Base-by-base conservation (phyloP, 2,329 filamentous ascomycete genomes). In the Talaromyces sp. region DNA sequence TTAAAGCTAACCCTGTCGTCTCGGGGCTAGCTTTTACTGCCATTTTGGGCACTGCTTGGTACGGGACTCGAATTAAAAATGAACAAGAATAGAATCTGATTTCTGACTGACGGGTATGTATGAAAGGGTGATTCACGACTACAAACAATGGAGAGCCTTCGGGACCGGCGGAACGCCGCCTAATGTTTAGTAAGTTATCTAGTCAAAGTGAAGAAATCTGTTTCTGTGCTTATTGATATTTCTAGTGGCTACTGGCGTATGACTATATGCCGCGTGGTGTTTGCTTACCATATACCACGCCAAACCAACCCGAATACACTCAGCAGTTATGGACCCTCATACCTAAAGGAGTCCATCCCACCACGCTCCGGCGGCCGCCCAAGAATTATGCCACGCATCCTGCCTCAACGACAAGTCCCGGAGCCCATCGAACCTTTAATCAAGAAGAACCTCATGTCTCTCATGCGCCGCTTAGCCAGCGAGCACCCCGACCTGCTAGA, bases 171-270 rank as follows among this genome's bases (percentile, higher is more conserved):
- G 57, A 2, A 51, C 53, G n/a, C 57, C 45, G 45, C 46, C 53
- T 10, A 59, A 59, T 33, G 43, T 56, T 13, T 41, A 43, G 57
- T 59, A 21, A 52, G 57, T 52, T 36, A 13, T 7, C 2, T 9
- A 25, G 10, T 17, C 17, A 11, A 11, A 31, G 5, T n/a, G 36
- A 15, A 15, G 11, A 31, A 45, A 41, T 15, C 11, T 3, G 11
- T 17, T 21, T 10, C 19, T 9, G 3, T 11, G 22, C 9, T 31
- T 19, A 35, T 10, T 3, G 5, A 39, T 58, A 25, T 15, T 1
- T 19, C 9, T 54, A 59, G 57, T 35, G 57, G 57, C 28, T 59
- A 59, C 43, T 56, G 25, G 9, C 53, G 57, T n/a, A 59, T 59
- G 53, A 52, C 53, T 36, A 4, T 52, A 15, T 39, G 41, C 28